Conservation (phyloP, 2,329 filamentous ascomycete species). For the Chlorencoelia australis region DNA sequence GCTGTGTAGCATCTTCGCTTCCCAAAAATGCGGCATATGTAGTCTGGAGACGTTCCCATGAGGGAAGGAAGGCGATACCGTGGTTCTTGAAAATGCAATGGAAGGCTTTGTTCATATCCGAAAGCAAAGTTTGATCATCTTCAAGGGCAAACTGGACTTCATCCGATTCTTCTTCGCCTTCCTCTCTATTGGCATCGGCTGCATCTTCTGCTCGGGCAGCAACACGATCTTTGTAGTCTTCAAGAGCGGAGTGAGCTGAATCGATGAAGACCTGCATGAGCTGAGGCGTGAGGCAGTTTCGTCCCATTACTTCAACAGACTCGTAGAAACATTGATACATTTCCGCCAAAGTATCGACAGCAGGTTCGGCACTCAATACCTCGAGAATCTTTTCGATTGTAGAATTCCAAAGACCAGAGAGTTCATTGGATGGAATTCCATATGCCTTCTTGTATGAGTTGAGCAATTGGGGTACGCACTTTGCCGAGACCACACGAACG, state of each 20-base stretch:
- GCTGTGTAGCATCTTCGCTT: conserved; percentile 75
- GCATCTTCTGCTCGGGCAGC: conserved; percentile 74
- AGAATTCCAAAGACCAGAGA: conserved; percentile 72
- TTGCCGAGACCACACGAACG: conserved; percentile 87
- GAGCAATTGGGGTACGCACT: conserved; percentile 84
- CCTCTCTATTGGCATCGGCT: conserved; percentile 62
- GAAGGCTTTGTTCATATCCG: conserved; percentile 99
- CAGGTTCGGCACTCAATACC: conserved; percentile 85
- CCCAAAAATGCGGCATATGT: conserved; percentile 82
- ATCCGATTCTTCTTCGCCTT: conserved; percentile 82
- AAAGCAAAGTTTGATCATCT: conserved; percentile 91
- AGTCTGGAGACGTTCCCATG: conserved; percentile 76
- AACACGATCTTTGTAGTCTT: conserved; percentile 88
- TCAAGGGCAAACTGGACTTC: conserved; percentile 86
- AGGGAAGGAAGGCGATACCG: conserved; percentile 68
- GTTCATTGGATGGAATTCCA: conserved; percentile 67
- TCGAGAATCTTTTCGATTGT: conserved; percentile 89
- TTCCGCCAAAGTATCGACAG: conserved; percentile 90
- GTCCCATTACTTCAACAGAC: conserved; percentile 86
- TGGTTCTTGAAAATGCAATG: conserved; percentile 99
- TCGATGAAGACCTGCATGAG: conserved; percentile 86
- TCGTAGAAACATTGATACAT: conserved; percentile 99
- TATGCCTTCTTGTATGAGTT: conserved; percentile 92
- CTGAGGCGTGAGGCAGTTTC: conserved; percentile 64
- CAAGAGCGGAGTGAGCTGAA: conserved; percentile 71